Evolutionary conservation across 1,284 basidiomycete species (phyloP).

Genomic region (Bondarzewia mesenterica): DNA sequence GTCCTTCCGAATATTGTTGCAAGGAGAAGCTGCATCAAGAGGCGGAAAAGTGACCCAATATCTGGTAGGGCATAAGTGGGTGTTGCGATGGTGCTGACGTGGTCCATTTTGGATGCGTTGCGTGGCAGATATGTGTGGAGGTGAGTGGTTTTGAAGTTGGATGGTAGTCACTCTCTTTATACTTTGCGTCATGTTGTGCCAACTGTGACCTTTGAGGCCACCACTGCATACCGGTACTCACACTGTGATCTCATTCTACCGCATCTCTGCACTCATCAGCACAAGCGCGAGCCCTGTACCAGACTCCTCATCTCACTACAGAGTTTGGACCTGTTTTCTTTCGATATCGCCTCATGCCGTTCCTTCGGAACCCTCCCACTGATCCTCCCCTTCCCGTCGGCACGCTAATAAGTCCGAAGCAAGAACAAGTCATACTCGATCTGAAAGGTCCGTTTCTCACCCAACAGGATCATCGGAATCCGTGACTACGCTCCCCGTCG

Average conservation of each 20-base stretch:
- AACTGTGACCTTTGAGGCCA: background rate
- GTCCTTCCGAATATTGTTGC: constrained; percentile 3
- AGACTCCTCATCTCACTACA: background rate
- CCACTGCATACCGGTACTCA: background rate
- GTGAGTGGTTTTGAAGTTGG: background rate
- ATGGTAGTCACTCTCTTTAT: no score
- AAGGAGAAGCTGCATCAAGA: constrained; percentile 15
- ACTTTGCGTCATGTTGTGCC: no score
- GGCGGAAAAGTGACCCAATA: constrained; percentile 18
- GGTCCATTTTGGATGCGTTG: constrained; percentile 14
- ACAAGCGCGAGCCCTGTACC: background rate
- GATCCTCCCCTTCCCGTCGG: background rate
- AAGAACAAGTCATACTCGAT: background rate
- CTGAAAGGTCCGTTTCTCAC: background rate
- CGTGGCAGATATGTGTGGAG: background rate
- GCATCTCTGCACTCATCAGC: background rate
- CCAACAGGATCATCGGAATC: background rate
- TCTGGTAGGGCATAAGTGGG: background rate
- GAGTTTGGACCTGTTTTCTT: background rate
- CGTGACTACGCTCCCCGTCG: background rate
- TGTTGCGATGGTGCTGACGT: constrained; percentile 21
- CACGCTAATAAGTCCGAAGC: background rate
- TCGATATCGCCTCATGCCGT: no score
- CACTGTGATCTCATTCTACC: background rate
- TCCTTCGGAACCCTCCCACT: no score